Evolutionary conservation across 2,329 filamentous ascomycete species (phyloP), one percentile per base, ranked within the genome.

Genomic region (Botrytis medusae): DNA sequence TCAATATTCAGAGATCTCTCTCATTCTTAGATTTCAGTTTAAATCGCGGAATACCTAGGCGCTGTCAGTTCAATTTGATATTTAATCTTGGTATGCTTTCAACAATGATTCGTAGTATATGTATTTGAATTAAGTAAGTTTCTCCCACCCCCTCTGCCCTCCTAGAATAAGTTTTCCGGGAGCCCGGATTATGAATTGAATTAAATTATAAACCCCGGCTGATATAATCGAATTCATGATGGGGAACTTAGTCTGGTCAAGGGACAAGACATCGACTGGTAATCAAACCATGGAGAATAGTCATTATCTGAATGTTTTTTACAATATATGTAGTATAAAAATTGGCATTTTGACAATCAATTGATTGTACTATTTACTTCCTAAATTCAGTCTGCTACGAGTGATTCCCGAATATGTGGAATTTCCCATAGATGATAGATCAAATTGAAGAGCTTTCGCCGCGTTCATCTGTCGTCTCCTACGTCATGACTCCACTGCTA

Each of bases 181-280:
- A 51, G 48, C 25, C 48, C 14, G 25, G 48, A 1, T 7, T n/a
- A 14, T n/a, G 25, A n/a, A 14, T 7, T 51, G 48, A 2, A 51
- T n/a, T 14, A 5, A n/a, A 7, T 5, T 5, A 51, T 51, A 0
- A 14, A 51, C 10, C 2, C 16, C 25, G 1, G 14, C 48, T 1
- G 25, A 51, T 51, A 51, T 1, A n/a, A 14, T 6, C 4, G 0
- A 51, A 6, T 14, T 51, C 12, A 3, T n/a, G 9, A 51, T 51
- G 2, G 14, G 1, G 1, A 54, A 3, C 12, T 54, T 25, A n/a
- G 12, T 54, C 48, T 54, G 25, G 5, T 16, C 12, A 54, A 54
- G 12, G 2, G 48, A 14, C 10, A 54, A 54, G 48, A 5, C 22
- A 54, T 16, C 14, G 12, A 54, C 12, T n/a, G 48, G 12, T n/a